Base-by-base conservation (phyloP, 192 early-diverging fungal genomes). In the Gamsiella multidivaricata region DNA sequence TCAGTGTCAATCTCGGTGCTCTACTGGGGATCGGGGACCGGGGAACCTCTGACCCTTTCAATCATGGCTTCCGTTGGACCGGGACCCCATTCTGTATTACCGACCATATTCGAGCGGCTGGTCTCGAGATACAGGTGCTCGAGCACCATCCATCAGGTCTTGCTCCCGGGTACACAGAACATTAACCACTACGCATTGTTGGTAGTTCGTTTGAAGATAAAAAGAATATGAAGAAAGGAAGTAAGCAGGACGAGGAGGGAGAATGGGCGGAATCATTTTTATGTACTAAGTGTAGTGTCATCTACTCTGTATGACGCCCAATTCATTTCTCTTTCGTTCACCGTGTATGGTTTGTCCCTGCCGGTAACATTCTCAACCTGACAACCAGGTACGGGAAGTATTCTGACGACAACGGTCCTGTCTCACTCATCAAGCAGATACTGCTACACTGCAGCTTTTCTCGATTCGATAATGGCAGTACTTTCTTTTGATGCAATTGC, bases 131-230 rank as follows among this genome's bases (percentile, higher is more conserved):
- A 32, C 7, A 68, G 33, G 15, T 68, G 65, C 20, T 58, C 54
- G 18, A 68, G 56, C 14, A 68, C 54, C 31, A 51, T 68, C 65
- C 65, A 68, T 54, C 65, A 57, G 12, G 58, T 58, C 2, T 7
- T 33, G 22, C 51, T 36, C 10, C 39, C 54, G 3, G 65, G 65
- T 34, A 68, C 12, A 18, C 20, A 23, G 20, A 53, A 54, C 4
- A 53, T 65, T 2, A 56, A 23, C 52, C 53, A 65, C 64, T 65
- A 34, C n/a, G n/a, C n/a, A n/a, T n/a, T n/a, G n/a, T n/a, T n/a
- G n/a, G n/a, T n/a, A n/a, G n/a, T n/a, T n/a, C n/a, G n/a, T n/a
- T n/a, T n/a, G n/a, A n/a, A n/a, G n/a, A n/a, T n/a, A n/a, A n/a
- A n/a, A n/a, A n/a, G n/a, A n/a, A n/a, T n/a, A 42, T 26, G 10